These are phyloP conservation scores for Farysia itapuensis DNA, from an alignment of 1,284 basidiomycete species.

Conservation along the genomic window DNA sequence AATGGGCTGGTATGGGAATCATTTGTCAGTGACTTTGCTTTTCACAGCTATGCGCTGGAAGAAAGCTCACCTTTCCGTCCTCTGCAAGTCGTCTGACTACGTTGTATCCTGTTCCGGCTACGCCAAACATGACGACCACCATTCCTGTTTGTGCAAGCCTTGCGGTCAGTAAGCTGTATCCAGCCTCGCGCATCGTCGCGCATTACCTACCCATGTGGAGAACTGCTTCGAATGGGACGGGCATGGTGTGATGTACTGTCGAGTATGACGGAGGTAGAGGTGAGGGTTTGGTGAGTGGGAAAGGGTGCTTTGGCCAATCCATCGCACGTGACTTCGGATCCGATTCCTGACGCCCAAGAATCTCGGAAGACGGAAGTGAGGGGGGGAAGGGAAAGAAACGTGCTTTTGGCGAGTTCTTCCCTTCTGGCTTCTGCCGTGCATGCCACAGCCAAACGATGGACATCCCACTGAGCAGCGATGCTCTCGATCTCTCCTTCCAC, in stretches of 20 bases:
- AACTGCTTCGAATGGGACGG: constrained; percentile 58
- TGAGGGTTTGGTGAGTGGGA: no score
- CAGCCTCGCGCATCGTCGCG: not conserved
- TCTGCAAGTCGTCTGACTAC: constrained; percentile 49
- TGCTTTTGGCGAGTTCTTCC: no score
- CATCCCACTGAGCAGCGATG: constrained; percentile 66
- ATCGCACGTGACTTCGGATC: no score
- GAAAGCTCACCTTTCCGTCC: constrained; percentile 55
- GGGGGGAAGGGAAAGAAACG: no score
- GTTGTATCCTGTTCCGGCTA: constrained; percentile 58
- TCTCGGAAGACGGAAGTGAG: no score
- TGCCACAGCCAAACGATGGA: constrained; percentile 38
- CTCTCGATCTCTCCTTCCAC: constrained; percentile 87
- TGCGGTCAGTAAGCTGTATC: no score
- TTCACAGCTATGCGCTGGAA: not conserved
- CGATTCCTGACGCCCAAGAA: no score
- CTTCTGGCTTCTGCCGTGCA: constrained; percentile 3
- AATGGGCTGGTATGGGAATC: constrained; percentile 31
- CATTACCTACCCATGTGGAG: constrained; percentile 52
- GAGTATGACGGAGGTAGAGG: no score
- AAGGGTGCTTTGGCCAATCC: no score
- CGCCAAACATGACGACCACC: constrained; percentile 58
- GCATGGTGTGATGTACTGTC: constrained; percentile 48
- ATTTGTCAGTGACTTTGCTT: not conserved
- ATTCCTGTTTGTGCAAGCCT: no score